These are phyloP conservation scores for Ustilago loliicola DNA, from an alignment of 1,284 basidiomycete genomes.

Conservation along the genomic window DNA sequence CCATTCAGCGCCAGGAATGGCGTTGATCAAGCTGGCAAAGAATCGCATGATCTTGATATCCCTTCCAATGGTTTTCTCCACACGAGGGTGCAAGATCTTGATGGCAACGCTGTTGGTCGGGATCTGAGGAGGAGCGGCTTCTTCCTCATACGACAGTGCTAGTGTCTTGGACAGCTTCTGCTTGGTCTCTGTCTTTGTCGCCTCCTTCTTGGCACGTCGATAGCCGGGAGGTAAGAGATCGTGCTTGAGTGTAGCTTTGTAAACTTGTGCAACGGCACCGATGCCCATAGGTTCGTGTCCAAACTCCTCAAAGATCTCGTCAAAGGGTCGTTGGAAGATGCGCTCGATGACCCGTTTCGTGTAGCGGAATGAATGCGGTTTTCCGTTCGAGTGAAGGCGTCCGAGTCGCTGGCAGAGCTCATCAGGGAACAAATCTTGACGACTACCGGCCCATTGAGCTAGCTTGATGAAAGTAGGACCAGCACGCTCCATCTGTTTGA, in stretches of 20 bases:
- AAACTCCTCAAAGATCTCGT: conserved; percentile 93
- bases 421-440: conserved; percentile 93
- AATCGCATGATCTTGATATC: conserved; percentile 95
- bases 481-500: conserved; percentile 89
- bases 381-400: conserved; percentile 88
- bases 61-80: conserved; percentile 81
- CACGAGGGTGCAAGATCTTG: conserved; percentile 90
- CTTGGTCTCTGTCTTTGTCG: conserved; percentile 18
- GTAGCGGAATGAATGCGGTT: conserved; percentile 84
- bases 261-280: conserved; percentile 98
- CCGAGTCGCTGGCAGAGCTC: conserved; percentile 88
- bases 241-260: conserved; percentile 84
- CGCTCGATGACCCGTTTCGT: conserved; percentile 86
- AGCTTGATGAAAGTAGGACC: conserved; percentile 99
- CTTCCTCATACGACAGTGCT: conserved; percentile 62
- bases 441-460: conserved; percentile 97
- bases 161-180: conserved; percentile 54
- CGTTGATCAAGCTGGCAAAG: conserved; percentile 84
- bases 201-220: conserved; percentile 54
- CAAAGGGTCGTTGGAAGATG: conserved; percentile 80
- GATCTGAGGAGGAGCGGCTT: conserved; percentile 53
- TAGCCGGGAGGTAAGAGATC: conserved; percentile 80
- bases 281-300: conserved; percentile 88
- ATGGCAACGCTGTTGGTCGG: conserved; percentile 81
- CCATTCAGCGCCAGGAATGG: conserved; percentile 95